Evolutionary conservation across 106 monocot species (phyloP).

Genomic region (Posidonia australis): DNA sequence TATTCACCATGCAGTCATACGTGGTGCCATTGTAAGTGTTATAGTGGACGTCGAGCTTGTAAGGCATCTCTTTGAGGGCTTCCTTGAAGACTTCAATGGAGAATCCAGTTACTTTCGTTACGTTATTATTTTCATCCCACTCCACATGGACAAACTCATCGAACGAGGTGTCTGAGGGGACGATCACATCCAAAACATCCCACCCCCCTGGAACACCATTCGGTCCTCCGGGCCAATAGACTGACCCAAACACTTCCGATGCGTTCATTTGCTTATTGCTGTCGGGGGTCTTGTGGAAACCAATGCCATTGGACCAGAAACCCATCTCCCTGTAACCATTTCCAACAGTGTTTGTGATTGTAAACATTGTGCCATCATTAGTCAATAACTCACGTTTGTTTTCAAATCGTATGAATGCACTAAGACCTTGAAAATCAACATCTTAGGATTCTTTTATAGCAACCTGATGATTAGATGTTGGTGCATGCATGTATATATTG

Average conservation of each 20-base stretch:
- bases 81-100: constrained; percentile 15
- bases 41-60: constrained; percentile 2
- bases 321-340: constrained; percentile 17
- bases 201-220: constrained; percentile 12
- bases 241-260: constrained; percentile 7
- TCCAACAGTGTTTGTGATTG: not conserved
- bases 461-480: too few species aligned
- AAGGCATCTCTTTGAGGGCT: constrained; percentile 5
- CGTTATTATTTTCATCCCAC: not conserved
- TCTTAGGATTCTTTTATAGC: too few species aligned
- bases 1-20: constrained; percentile 13
- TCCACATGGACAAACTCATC: constrained; percentile 13
- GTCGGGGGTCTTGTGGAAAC: constrained; percentile 1
- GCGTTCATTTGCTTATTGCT: not conserved
- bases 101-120: not conserved
- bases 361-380: not conserved
- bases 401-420: not conserved
- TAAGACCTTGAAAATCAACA: not conserved
- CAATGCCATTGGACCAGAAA: constrained; percentile 10
- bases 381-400: not conserved
- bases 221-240: constrained; percentile 20
- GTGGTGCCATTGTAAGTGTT: not conserved
- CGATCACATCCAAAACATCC: constrained; percentile 9
- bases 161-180: constrained; percentile 8
- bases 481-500: too few species aligned